Evolutionary conservation across 768 basidiomycete species (phyloP).

Genomic region (Crassisporium funariophilum): DNA sequence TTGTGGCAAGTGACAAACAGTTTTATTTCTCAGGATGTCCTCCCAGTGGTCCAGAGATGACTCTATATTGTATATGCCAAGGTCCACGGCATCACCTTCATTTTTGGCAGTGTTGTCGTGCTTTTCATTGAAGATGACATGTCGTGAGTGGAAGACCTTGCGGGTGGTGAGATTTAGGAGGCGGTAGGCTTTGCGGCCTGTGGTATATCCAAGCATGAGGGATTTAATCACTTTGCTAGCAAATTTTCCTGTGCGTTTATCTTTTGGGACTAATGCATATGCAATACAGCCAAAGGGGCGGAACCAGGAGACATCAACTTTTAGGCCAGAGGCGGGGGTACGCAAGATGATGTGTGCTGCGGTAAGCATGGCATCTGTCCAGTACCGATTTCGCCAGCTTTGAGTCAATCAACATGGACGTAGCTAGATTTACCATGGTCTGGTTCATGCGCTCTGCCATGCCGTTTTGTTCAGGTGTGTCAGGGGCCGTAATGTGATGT

Average conservation of each 20-base stretch:
- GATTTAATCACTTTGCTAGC: slow-evolving; percentile 12
- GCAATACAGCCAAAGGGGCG: slow-evolving; percentile 16
- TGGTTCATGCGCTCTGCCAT: slow-evolving; percentile 32
- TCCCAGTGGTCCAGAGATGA: too few species aligned
- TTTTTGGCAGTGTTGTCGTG: too few species aligned
- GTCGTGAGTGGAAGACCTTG: slow-evolving; percentile 6
- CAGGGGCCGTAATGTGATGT: slow-evolving; percentile 9
- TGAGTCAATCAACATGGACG: slow-evolving; percentile 24
- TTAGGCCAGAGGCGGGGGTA: slow-evolving; percentile 14
- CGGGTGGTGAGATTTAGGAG: slow-evolving; percentile 5
- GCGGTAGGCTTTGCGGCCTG: slow-evolving; percentile 16
- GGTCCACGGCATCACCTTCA: too few species aligned
- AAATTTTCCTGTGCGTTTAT: slow-evolving; percentile 18
- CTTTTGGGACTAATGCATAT: slow-evolving; percentile 21
- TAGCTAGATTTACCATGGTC: slow-evolving; percentile 21
- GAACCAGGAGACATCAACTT: slow-evolving; percentile 13
- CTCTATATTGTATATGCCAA: background rate
- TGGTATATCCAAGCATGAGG: slow-evolving; percentile 16
- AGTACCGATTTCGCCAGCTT: slow-evolving; percentile 24
- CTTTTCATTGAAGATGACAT: slow-evolving; percentile 11
- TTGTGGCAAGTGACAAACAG: too few species aligned
- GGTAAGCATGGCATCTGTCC: slow-evolving; percentile 24
- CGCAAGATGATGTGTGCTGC: slow-evolving; percentile 23
- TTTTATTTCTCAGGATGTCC: too few species aligned
- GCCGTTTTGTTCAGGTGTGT: slow-evolving; percentile 29